phyloP scores from a whole-genome alignment of 345 rosid species.

The Raphanus raphanistrum region DNA sequence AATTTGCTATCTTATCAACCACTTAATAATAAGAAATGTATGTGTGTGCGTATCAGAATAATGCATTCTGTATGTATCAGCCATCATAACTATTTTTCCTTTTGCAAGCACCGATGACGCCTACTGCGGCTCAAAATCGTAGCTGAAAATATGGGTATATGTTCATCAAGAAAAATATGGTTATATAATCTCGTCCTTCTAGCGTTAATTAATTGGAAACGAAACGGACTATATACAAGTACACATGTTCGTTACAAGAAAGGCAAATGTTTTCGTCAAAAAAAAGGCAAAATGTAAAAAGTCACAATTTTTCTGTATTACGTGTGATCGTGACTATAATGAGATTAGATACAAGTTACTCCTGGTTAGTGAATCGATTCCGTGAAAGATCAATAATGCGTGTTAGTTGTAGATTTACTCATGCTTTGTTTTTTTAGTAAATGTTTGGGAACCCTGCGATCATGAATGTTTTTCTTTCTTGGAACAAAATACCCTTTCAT shows the following conservation, averaged over 20 bases:
- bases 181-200: background rate
- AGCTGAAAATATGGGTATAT: too few relatives aligned
- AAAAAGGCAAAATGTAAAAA: background rate
- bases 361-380: background rate
- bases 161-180: too few relatives aligned
- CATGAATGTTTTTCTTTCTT: too few relatives aligned
- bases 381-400: background rate
- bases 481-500: background rate
- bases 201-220: background rate
- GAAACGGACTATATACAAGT: background rate
- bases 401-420: background rate
- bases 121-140: too few relatives aligned
- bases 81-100: too few relatives aligned
- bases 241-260: background rate
- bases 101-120: too few relatives aligned
- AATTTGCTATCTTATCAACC: too few relatives aligned
- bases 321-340: background rate
- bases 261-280: background rate
- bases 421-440: too few relatives aligned
- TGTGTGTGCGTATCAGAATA: too few relatives aligned
- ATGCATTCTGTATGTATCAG: too few relatives aligned
- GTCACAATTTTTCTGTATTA: background rate
- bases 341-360: background rate
- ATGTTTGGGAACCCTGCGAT: background rate
- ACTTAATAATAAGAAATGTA: too few relatives aligned